A percentile compares a stretch with the other conserved stretches of the same genome.
phyloP scores from a whole-genome alignment of 495 filamentous ascomycete genomes.

The Symbiotaphrina buchneri region DNA sequence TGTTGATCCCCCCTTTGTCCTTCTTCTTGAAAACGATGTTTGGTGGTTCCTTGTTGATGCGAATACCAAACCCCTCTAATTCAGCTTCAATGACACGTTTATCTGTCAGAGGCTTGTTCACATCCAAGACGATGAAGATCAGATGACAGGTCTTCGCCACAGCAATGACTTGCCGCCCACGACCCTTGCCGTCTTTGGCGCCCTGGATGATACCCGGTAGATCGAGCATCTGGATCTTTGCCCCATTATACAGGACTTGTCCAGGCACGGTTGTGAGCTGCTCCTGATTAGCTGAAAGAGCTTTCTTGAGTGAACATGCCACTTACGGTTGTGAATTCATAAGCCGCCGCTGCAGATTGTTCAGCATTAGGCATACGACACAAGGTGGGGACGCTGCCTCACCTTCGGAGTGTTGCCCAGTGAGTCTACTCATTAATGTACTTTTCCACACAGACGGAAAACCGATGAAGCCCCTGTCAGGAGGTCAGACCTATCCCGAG shows the following conservation, averaged over 20 bases:
- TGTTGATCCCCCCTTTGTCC: conserved; percentile 89
- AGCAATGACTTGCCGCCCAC: conserved; percentile 95
- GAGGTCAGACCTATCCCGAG: conserved; percentile 3
- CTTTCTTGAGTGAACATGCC: not conserved
- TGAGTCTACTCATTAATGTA: conserved; percentile 86
- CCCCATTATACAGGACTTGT: conserved; percentile 90
- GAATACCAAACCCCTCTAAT: conserved; percentile 90
- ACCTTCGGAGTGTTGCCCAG: conserved; percentile 89
- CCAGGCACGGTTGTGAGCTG: conserved; percentile 83
- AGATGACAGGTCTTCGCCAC: conserved; percentile 97
- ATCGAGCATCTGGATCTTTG: conserved; percentile 97
- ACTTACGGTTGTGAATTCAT: conserved; percentile 74
- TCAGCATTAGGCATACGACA: not conserved
- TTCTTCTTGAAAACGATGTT: conserved; percentile 99
- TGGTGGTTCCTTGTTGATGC: conserved; percentile 90
- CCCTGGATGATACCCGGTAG: conserved; percentile 97
- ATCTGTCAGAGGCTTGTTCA: conserved; percentile 94
- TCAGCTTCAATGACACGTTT: conserved; percentile 95
- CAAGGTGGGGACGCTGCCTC: conserved; percentile 1
- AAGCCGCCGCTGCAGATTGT: conserved; percentile 47
- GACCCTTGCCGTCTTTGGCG: conserved; percentile 94
- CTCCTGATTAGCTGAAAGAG: not conserved
- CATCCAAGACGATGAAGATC: conserved; percentile 96
- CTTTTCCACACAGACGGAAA: conserved; percentile 97
- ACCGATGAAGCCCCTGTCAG: conserved; percentile 26